Conservation (phyloP, 352 stramenopile species). For the Pythium dissimile region DNA sequence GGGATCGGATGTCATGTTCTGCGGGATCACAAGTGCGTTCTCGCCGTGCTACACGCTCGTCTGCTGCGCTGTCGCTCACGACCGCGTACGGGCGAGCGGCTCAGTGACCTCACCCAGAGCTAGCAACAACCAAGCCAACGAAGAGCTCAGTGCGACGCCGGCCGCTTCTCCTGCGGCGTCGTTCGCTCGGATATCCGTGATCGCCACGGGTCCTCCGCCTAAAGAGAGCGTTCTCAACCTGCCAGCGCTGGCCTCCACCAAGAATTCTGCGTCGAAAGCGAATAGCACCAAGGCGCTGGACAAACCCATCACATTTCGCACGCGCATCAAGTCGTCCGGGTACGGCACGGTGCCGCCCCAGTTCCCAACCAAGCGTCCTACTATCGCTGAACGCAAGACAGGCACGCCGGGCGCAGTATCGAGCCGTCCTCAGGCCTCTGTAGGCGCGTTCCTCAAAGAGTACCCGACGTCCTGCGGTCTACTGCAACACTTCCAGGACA, state of each 20-base stretch:
- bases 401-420: background rate
- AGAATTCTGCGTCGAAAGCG: constrained; percentile 25
- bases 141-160: background rate
- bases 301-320: constrained; percentile 81
- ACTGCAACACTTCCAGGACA: constrained; percentile 53
- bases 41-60: constrained; percentile 57
- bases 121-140: constrained; percentile 10
- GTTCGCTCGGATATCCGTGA: constrained; percentile 38
- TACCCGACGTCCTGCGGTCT: constrained; percentile 63
- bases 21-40: constrained; percentile 63
- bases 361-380: constrained; percentile 20
- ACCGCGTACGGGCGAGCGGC: background rate
- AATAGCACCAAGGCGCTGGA: constrained; percentile 30
- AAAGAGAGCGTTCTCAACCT: constrained; percentile 57
- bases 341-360: constrained; percentile 45
- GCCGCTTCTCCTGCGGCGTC: background rate
- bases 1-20: constrained; percentile 25
- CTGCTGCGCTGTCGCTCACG: constrained; percentile 1
- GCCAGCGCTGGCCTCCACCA: constrained; percentile 30
- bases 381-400: constrained; percentile 28
- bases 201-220: constrained; percentile 39
- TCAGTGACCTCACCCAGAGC: background rate
- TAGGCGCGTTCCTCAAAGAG: constrained; percentile 53
- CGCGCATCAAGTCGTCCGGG: constrained; percentile 75
- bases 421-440: constrained; percentile 10